Conservation (phyloP, 2,329 filamentous ascomycete genomes). For the Cryphonectria nitschkei region DNA sequence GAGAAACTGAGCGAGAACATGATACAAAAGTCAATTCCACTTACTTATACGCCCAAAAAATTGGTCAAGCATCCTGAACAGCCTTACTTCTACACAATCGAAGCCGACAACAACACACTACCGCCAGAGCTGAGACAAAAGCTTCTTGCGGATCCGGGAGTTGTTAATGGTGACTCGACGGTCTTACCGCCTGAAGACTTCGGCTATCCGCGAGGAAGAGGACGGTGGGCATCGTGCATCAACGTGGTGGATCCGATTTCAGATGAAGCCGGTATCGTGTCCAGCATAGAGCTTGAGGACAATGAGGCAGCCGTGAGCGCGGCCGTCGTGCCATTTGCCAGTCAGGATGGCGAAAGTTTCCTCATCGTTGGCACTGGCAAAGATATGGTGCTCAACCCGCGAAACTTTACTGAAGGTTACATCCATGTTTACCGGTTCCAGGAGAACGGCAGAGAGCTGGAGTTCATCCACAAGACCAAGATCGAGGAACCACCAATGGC, state of each 20-base stretch:
- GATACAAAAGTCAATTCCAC: conserved; percentile 81
- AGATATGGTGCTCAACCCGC: conserved; percentile 79
- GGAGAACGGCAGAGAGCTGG: conserved; percentile 82
- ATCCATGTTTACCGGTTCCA: conserved; percentile 92
- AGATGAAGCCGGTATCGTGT: conserved; percentile 70
- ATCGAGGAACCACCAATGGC: conserved; percentile 87
- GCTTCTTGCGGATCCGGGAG: conserved; percentile 71
- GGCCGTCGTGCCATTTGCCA: conserved; percentile 82
- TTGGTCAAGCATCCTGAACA: conserved; percentile 87
- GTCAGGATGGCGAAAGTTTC: conserved; percentile 86
- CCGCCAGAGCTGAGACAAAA: conserved; percentile 76
- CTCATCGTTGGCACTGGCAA: conserved; percentile 94
- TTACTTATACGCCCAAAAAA: conserved; percentile 88
- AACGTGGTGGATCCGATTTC: conserved; percentile 84
- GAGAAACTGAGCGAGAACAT: conserved; percentile 85
- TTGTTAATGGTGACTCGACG: conserved; percentile 72
- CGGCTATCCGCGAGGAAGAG: conserved; percentile 80
- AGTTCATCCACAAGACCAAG: conserved; percentile 96
- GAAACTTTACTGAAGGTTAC: conserved; percentile 76
- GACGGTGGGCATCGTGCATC: conserved; percentile 95
- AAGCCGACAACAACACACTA: conserved; percentile 90
- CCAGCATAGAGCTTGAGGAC: conserved; percentile 79
- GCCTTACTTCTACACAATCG: conserved; percentile 90
- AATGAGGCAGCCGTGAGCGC: conserved; percentile 93
- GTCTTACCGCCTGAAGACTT: conserved; percentile 80